These are phyloP conservation scores for Kitagawia praeruptora DNA, from an alignment of 129 eudicot genomes.

Conservation along the genomic window DNA sequence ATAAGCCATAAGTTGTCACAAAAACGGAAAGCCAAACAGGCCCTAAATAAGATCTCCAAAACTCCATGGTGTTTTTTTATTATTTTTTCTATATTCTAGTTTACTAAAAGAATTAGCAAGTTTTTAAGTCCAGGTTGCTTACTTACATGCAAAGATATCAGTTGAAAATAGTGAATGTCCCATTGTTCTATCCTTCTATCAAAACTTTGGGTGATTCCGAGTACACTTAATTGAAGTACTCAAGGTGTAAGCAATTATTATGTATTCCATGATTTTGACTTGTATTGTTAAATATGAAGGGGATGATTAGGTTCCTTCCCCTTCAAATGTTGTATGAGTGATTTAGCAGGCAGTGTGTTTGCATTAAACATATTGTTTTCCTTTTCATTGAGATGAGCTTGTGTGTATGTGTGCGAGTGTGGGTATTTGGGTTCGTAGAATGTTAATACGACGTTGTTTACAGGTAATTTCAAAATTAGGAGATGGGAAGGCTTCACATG, in stretches of 20 bases:
- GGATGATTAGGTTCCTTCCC: neutral
- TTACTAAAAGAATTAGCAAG: neutral
- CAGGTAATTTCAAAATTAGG: slow-evolving; percentile 92
- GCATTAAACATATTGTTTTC: neutral
- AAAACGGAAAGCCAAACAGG: no score
- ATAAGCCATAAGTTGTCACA: no score
- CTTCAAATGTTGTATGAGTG: neutral
- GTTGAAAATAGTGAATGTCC: neutral
- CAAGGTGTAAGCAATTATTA: neutral
- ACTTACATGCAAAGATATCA: neutral
- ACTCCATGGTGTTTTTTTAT: neutral
- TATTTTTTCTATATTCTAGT: neutral
- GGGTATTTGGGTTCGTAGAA: slow-evolving; percentile 7
- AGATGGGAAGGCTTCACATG: slow-evolving; percentile 66
- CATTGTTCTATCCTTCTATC: neutral
- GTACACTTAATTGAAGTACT: neutral
- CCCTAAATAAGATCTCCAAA: neutral
- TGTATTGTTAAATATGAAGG: neutral
- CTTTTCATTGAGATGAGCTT: neutral
- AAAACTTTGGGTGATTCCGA: neutral
- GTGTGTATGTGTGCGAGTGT: neutral
- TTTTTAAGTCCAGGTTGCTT: neutral
- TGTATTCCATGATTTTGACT: neutral
- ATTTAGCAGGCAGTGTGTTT: no score
- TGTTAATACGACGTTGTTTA: slow-evolving; percentile 14